These are phyloP conservation scores for Austroboletus eburneus DNA, from an alignment of 768 basidiomycete genomes.

Conservation along the genomic window DNA sequence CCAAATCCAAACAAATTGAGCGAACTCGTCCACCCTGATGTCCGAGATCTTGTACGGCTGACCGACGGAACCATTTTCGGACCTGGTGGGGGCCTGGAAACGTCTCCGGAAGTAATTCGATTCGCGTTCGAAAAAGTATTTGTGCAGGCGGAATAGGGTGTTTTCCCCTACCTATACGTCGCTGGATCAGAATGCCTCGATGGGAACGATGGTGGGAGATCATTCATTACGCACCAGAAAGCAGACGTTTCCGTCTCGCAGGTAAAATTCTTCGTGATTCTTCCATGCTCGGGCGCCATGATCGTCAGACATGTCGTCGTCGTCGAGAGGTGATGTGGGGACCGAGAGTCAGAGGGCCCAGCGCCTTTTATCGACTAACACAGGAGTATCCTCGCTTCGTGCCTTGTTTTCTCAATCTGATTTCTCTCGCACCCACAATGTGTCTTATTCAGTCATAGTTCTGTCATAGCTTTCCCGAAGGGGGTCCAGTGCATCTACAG, in stretches of 20 bases:
- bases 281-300: slow-evolving; percentile 16
- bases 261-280: slow-evolving; percentile 41
- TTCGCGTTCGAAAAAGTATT: slow-evolving; percentile 36
- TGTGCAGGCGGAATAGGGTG: slow-evolving; percentile 31
- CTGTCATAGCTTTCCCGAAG: neutral
- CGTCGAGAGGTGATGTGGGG: neutral
- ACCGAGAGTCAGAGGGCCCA: neutral
- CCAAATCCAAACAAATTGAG: slow-evolving; percentile 49
- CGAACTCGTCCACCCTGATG: slow-evolving; percentile 38
- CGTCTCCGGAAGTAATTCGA: slow-evolving; percentile 28
- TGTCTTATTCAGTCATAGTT: no score
- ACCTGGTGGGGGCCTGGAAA: slow-evolving; percentile 11
- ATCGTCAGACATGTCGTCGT: neutral
- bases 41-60: slow-evolving; percentile 19
- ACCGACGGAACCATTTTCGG: neutral
- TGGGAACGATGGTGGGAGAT: neutral
- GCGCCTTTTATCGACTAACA: slow-evolving; percentile 13
- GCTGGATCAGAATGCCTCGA: neutral
- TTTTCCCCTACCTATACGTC: slow-evolving; percentile 33
- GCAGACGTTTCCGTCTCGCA: slow-evolving; percentile 50
- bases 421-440: slow-evolving; percentile 6
- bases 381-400: slow-evolving; percentile 3
- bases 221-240: slow-evolving; percentile 49
- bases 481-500: slow-evolving; percentile 11
- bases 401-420: slow-evolving; percentile 14